phyloP scores from a whole-genome alignment of 192 early-diverging fungal genomes.

The Backusella sp. region DNA sequence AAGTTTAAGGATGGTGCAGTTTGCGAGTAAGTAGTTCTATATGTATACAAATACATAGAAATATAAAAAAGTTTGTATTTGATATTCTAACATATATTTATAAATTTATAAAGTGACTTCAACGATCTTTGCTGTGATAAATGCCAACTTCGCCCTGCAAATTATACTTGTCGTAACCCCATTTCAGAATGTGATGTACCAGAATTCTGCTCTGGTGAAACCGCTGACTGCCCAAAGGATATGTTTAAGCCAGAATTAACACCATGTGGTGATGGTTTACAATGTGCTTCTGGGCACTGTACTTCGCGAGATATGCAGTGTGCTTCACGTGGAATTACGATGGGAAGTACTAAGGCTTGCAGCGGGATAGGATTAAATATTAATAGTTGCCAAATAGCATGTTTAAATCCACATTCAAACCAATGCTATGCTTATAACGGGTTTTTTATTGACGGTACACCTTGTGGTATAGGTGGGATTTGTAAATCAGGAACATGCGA shows the following conservation, averaged over 20 bases:
- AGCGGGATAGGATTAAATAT: slow-evolving; percentile 34
- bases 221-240: slow-evolving; percentile 73
- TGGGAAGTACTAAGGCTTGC: slow-evolving; percentile 59
- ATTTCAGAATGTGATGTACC: slow-evolving; percentile 79
- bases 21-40: slow-evolving; percentile 54
- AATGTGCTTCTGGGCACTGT: slow-evolving; percentile 74
- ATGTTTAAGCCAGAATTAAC: slow-evolving; percentile 61
- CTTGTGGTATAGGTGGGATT: slow-evolving; percentile 67
- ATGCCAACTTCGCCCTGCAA: slow-evolving; percentile 64
- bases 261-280: slow-evolving; percentile 58
- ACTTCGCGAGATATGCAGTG: slow-evolving; percentile 77
- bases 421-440: slow-evolving; percentile 57
- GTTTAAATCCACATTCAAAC: neutral
- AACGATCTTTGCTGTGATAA: slow-evolving; percentile 86
- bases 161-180: slow-evolving; percentile 72
- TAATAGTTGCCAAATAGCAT: neutral
- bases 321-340: slow-evolving; percentile 51
- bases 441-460: slow-evolving; percentile 68
- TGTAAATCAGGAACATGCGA: slow-evolving; percentile 59
- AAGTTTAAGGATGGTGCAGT: slow-evolving; percentile 72
- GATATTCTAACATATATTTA: too few relatives aligned
- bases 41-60: neutral
- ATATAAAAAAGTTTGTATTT: neutral
- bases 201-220: slow-evolving; percentile 76
- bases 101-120: slow-evolving; percentile 49